Percentiles rank a stretch among this genome's conserved stretches.
Evolutionary conservation across 208 protist genomes (phyloP).

Genomic region (Acanthamoeba divionensis): DNA sequence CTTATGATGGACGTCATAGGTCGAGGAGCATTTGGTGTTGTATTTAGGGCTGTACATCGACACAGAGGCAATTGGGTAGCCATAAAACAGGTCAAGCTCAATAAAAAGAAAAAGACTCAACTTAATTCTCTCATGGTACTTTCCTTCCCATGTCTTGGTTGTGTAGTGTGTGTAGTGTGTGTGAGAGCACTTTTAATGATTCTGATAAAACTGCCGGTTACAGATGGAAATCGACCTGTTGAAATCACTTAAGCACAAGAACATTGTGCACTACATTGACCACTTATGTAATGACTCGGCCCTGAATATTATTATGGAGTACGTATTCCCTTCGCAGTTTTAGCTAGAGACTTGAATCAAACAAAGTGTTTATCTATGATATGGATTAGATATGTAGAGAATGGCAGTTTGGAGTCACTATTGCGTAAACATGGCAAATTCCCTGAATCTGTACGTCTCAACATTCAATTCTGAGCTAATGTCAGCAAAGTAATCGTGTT

Average conservation of each 20-base stretch:
- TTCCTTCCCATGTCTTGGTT: not conserved
- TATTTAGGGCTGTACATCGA: conserved; percentile 37
- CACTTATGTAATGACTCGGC: conserved; percentile 86
- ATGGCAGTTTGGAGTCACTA: conserved; percentile 84
- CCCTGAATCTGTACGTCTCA: conserved; percentile 82
- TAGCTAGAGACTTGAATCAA: not conserved
- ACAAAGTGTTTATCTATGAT: not conserved
- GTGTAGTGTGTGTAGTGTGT: too few species aligned
- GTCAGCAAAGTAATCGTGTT: too few species aligned
- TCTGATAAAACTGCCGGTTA: not conserved
- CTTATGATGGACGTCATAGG: conserved; percentile 43
- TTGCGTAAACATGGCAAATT: conserved; percentile 86
- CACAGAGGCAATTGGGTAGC: conserved; percentile 76
- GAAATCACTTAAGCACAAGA: conserved; percentile 78
- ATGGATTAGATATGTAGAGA: conserved; percentile 78
- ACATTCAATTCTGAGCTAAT: too few species aligned
- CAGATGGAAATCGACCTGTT: conserved; percentile 74
- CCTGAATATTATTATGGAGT: conserved; percentile 56
- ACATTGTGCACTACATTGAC: conserved; percentile 86
- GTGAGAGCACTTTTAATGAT: not conserved
- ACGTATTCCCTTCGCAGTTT: not conserved
- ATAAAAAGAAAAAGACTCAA: conserved; percentile 62
- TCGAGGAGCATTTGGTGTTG: conserved; percentile 43
- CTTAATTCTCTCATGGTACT: conserved; percentile 51
- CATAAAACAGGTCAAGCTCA: conserved; percentile 76